These are phyloP conservation scores for Metschnikowia anglica DNA, from an alignment of 805 yeast genomes.

Conservation along the genomic window DNA sequence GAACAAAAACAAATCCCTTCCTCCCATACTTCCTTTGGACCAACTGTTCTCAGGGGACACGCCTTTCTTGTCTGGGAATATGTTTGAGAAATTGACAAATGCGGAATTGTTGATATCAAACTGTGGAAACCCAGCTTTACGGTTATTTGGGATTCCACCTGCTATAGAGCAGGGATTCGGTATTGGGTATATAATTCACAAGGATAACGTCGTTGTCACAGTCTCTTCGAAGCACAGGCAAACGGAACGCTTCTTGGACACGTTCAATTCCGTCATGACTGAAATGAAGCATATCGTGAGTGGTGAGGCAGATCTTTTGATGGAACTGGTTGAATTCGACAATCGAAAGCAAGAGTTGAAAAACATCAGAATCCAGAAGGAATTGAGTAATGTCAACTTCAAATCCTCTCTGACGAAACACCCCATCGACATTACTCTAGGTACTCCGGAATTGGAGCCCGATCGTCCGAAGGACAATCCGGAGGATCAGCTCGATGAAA, in stretches of 20 bases:
- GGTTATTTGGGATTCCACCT: slow-evolving; percentile 89
- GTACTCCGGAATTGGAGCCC: neutral
- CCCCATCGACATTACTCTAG: slow-evolving; percentile 23
- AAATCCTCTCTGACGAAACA: slow-evolving; percentile 22
- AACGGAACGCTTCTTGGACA: slow-evolving; percentile 72
- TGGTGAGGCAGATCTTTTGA: slow-evolving; percentile 34
- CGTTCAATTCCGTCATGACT: slow-evolving; percentile 58
- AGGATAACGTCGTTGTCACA: slow-evolving; percentile 73
- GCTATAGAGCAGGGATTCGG: slow-evolving; percentile 89
- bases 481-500: slow-evolving; percentile 16
- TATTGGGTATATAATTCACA: slow-evolving; percentile 85
- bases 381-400: slow-evolving; percentile 29
- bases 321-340: slow-evolving; percentile 33
- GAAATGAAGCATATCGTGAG: slow-evolving; percentile 55
- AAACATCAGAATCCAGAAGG: slow-evolving; percentile 34
- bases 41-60: slow-evolving; percentile 13
- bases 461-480: neutral
- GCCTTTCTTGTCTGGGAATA: slow-evolving; percentile 36
- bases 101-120: slow-evolving; percentile 48
- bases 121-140: slow-evolving; percentile 89
- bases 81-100: slow-evolving; percentile 32
- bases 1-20: slow-evolving; percentile 30
- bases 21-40: slow-evolving; percentile 14
- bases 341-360: slow-evolving; percentile 35
- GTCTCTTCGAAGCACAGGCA: slow-evolving; percentile 88